phyloP scores from a whole-genome alignment of 306 rosid species.

The Sicyos edulis region DNA sequence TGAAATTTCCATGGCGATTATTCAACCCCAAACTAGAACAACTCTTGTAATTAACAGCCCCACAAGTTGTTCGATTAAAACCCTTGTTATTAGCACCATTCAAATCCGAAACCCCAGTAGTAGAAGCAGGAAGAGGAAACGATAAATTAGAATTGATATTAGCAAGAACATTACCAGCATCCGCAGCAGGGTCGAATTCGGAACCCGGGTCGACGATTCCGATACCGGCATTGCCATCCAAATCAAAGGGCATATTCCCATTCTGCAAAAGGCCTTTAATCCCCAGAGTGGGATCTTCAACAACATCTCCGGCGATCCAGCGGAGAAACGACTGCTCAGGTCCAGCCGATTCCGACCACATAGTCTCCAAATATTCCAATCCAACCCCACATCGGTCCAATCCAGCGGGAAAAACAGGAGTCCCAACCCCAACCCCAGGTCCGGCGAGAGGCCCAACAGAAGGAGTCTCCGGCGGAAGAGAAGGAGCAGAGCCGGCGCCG shows the following conservation, averaged over 20 bases:
- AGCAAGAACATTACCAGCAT: constrained; percentile 14
- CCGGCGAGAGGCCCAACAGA: constrained; percentile 20
- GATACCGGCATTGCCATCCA: constrained; percentile 33
- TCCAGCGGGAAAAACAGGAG: constrained; percentile 17
- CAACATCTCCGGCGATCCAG: constrained; percentile 35
- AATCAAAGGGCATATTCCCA: constrained; percentile 26
- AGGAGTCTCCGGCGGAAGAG: constrained; percentile 22
- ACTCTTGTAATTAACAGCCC: constrained; percentile 25
- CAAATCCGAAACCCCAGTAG: constrained; percentile 23
- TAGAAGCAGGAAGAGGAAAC: constrained; percentile 13
- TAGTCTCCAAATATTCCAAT: constrained; percentile 39
- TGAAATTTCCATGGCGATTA: constrained; percentile 15
- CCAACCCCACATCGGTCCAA: not conserved
- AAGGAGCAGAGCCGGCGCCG: constrained; percentile 20
- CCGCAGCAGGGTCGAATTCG: constrained; percentile 19
- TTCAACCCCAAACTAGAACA: constrained; percentile 21
- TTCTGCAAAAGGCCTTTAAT: constrained; percentile 30
- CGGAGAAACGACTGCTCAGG: constrained; percentile 41
- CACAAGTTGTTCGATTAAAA: constrained; percentile 24
- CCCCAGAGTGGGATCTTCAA: constrained; percentile 30
- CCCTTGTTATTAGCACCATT: constrained; percentile 20
- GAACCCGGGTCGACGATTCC: constrained; percentile 35
- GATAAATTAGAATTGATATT: constrained; percentile 22
- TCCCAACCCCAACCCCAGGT: constrained; percentile 31
- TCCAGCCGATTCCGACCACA: constrained; percentile 35